Percentiles rank a stretch among this genome's conserved stretches.
Evolutionary conservation across 2,329 filamentous ascomycete species (phyloP).

Genomic region (Malbranchea zuffiana): DNA sequence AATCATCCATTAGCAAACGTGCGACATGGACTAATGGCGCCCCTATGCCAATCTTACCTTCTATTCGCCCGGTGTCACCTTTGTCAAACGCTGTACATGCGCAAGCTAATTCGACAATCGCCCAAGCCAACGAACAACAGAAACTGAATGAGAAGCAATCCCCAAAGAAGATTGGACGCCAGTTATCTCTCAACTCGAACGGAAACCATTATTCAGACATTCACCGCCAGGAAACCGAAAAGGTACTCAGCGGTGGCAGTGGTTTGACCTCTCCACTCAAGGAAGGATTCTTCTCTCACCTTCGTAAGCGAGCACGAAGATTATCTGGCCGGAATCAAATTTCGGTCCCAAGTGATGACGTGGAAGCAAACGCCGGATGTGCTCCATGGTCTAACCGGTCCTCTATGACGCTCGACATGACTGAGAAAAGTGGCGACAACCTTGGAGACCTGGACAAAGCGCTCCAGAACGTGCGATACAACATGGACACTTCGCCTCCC

Average conservation of each 20-base stretch:
- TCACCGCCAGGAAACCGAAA: slow-evolving; percentile 82
- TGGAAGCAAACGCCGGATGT: slow-evolving; percentile 87
- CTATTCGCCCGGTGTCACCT: slow-evolving; percentile 89
- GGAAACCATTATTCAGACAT: slow-evolving; percentile 87
- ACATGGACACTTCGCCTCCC: slow-evolving; percentile 39
- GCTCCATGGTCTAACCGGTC: slow-evolving; percentile 81
- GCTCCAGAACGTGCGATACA: slow-evolving; percentile 49
- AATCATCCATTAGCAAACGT: slow-evolving; percentile 62
- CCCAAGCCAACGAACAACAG: slow-evolving; percentile 23
- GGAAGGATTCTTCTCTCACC: slow-evolving; percentile 96
- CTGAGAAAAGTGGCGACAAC: slow-evolving; percentile 37
- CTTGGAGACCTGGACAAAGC: slow-evolving; percentile 52
- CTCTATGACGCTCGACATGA: slow-evolving; percentile 60
- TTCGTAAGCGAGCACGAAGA: slow-evolving; percentile 82
- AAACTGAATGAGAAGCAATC: slow-evolving; percentile 47
- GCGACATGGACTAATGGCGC: slow-evolving; percentile 87
- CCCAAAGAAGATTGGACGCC: slow-evolving; percentile 85
- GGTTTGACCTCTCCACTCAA: slow-evolving; percentile 65
- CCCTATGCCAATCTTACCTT: slow-evolving; percentile 91
- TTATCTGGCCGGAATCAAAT: slow-evolving; percentile 85
- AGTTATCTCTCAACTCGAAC: slow-evolving; percentile 82
- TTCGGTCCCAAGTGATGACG: slow-evolving; percentile 70
- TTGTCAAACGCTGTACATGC: slow-evolving; percentile 87
- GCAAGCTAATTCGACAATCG: slow-evolving; percentile 60
- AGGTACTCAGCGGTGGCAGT: slow-evolving; percentile 71